phyloP scores from a whole-genome alignment of 2,329 filamentous ascomycete genomes.

The Neopestalotiopsis sp. region DNA sequence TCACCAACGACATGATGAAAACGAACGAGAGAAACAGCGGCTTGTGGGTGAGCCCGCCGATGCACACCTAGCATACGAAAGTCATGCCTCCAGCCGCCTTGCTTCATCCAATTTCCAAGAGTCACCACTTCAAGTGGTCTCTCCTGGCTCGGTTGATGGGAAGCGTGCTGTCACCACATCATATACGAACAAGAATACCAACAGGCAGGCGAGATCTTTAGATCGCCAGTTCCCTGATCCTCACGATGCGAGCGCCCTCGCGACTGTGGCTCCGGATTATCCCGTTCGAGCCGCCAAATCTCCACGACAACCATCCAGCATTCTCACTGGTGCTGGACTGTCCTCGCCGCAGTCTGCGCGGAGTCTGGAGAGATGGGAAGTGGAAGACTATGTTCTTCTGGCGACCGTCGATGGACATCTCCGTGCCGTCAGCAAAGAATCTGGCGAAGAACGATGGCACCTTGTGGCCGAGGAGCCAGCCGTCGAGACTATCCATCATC shows the following conservation, averaged over 20 bases:
- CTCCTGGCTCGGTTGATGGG: constrained; percentile 24
- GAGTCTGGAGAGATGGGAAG: constrained; percentile 98
- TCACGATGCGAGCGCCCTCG: constrained; percentile 90
- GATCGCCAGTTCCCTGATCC: constrained; percentile 43
- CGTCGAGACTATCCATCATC: constrained; percentile 86
- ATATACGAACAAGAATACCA: constrained; percentile 38
- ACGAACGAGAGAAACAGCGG: constrained; percentile 16
- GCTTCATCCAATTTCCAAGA: constrained; percentile 31
- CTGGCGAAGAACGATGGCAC: constrained; percentile 84
- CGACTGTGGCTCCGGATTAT: constrained; percentile 95
- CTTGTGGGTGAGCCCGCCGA: constrained; percentile 22
- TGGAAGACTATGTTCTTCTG: constrained; percentile 99
- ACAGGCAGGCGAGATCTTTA: constrained; percentile 36
- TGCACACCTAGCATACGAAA: constrained; percentile 28
- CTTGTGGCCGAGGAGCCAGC: constrained; percentile 84
- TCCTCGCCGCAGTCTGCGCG: constrained; percentile 91
- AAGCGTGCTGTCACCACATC: constrained; percentile 27
- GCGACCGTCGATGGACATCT: constrained; percentile 99
- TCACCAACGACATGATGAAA: constrained; percentile 24
- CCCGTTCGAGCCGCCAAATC: constrained; percentile 92
- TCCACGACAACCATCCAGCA: constrained; percentile 68
- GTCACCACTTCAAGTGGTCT: constrained; percentile 17
- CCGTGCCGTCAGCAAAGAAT: constrained; percentile 87
- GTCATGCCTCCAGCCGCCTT: constrained; percentile 26
- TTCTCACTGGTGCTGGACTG: constrained; percentile 62